A percentile compares a stretch with the other conserved stretches of the same genome.
phyloP scores from a whole-genome alignment of 1,284 basidiomycete species.

The Ustilago xerochloae region DNA sequence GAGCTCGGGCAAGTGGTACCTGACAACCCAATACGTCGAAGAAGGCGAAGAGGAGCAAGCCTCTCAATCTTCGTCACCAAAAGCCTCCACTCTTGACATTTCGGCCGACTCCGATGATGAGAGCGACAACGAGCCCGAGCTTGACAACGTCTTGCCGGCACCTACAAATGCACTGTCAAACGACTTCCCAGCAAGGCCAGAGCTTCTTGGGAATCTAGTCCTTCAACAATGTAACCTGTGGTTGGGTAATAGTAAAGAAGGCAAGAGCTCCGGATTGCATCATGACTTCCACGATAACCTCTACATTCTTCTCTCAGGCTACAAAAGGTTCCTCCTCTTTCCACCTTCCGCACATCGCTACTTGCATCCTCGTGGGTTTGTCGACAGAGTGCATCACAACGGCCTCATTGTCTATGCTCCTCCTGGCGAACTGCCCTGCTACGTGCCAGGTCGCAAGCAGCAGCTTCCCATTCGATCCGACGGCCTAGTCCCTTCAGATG shows the following conservation, averaged over 20 bases:
- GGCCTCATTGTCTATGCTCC: slow-evolving; percentile 63
- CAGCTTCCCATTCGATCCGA: slow-evolving; percentile 55
- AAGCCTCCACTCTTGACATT: slow-evolving; percentile 30
- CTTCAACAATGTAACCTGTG: slow-evolving; percentile 67
- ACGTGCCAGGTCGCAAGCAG: slow-evolving; percentile 29
- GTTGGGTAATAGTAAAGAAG: slow-evolving; percentile 59
- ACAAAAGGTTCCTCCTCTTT: slow-evolving; percentile 66
- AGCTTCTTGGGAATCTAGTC: slow-evolving; percentile 61
- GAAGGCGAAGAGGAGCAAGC: slow-evolving; percentile 31
- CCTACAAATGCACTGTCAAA: slow-evolving; percentile 58
- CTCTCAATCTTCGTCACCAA: slow-evolving; percentile 23
- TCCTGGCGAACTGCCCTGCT: slow-evolving; percentile 36
- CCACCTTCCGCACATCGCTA: slow-evolving; percentile 59
- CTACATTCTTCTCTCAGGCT: slow-evolving; percentile 64
- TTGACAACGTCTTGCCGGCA: slow-evolving; percentile 60
- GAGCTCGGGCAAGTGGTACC: slow-evolving; percentile 57
- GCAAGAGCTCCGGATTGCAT: slow-evolving; percentile 62
- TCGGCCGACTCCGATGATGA: slow-evolving; percentile 46
- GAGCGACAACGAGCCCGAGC: slow-evolving; percentile 36
- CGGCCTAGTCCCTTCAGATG: slow-evolving; percentile 60
- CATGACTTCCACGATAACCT: slow-evolving; percentile 68
- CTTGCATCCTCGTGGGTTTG: slow-evolving; percentile 54
- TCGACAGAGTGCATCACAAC: slow-evolving; percentile 57
- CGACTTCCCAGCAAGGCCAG: slow-evolving; percentile 62
- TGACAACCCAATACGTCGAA: slow-evolving; percentile 65